Percentiles rank a stretch among this genome's conserved stretches.
phyloP scores from a whole-genome alignment of 805 yeast species.

The Nadsonia fulvescens region DNA sequence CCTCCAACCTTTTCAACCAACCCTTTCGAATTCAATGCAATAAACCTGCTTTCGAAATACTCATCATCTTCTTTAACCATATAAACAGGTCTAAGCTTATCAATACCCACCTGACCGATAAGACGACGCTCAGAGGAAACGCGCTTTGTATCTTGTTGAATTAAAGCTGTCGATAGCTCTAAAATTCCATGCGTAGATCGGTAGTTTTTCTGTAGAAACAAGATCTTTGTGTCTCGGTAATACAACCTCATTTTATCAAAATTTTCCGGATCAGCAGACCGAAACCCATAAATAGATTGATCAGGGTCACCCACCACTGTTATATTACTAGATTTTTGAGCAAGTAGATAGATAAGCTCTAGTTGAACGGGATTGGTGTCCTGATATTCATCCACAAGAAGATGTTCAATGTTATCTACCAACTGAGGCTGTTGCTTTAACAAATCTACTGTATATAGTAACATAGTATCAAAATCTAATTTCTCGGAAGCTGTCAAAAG shows the following conservation, averaged over 20 bases:
- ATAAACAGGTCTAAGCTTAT: no score
- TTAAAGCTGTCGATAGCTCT: constrained; percentile 41
- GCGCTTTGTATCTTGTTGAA: constrained; percentile 38
- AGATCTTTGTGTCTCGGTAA: constrained; percentile 17
- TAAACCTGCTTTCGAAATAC: constrained; percentile 38
- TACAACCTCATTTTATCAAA: constrained; percentile 36
- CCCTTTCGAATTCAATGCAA: constrained; percentile 36
- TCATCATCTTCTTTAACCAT: no score
- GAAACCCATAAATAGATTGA: constrained; percentile 79
- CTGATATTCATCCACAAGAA: constrained; percentile 86
- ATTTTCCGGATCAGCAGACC: constrained; percentile 60
- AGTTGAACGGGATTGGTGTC: constrained; percentile 74
- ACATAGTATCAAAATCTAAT: constrained; percentile 73
- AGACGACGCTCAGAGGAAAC: no score
- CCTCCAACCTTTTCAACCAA: constrained; percentile 27
- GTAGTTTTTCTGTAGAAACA: constrained; percentile 51
- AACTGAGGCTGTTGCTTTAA: constrained; percentile 27
- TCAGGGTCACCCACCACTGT: constrained; percentile 95
- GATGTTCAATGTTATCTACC: constrained; percentile 39
- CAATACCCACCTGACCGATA: no score
- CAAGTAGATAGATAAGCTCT: constrained; percentile 39
- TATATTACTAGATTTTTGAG: constrained; percentile 21
- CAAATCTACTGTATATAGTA: constrained; percentile 36
- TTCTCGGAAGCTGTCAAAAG: constrained; percentile 24
- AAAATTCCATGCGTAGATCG: constrained; percentile 60